Evolutionary conservation across 495 filamentous ascomycete species (phyloP).

Genomic region (Trichoderma gamsii): DNA sequence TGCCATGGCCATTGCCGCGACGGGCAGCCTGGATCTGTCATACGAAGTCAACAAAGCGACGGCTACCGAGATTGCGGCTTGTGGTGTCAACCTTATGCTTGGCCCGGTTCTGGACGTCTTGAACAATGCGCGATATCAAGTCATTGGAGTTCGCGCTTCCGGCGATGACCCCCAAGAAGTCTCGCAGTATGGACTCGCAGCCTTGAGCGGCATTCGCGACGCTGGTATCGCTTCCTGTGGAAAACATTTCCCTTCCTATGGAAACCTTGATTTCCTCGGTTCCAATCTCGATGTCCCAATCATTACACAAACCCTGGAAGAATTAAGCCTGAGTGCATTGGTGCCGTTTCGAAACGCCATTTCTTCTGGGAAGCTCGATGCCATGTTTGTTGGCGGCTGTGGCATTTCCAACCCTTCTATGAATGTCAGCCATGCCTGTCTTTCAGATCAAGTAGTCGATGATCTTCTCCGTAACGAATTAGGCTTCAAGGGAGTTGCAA

Average conservation of each 20-base stretch:
- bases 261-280: conserved; percentile 85
- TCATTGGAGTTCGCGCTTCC: conserved; percentile 72
- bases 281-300: conserved; percentile 82
- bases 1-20: conserved; percentile 84
- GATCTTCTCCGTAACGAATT: conserved; percentile 75
- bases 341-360: conserved; percentile 86
- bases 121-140: conserved; percentile 82
- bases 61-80: conserved; percentile 75
- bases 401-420: conserved; percentile 80
- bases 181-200: conserved; percentile 77
- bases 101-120: conserved; percentile 87
- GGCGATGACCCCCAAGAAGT: conserved; percentile 88
- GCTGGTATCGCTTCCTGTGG: conserved; percentile 78
- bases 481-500: conserved; percentile 82
- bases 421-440: conserved; percentile 86
- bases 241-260: conserved; percentile 90
- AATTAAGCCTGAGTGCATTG: conserved; percentile 74
- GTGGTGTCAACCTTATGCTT: conserved; percentile 86
- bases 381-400: conserved; percentile 89
- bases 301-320: conserved; percentile 85
- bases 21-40: conserved; percentile 68
- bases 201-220: conserved; percentile 83
- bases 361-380: conserved; percentile 66
- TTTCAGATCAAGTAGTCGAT: conserved; percentile 85
- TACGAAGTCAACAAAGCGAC: conserved; percentile 82